Evolutionary conservation across 2,329 filamentous ascomycete genomes (phyloP), one percentile per base, ranked within the genome.

Genomic region (Plenodomus lindquistii): DNA sequence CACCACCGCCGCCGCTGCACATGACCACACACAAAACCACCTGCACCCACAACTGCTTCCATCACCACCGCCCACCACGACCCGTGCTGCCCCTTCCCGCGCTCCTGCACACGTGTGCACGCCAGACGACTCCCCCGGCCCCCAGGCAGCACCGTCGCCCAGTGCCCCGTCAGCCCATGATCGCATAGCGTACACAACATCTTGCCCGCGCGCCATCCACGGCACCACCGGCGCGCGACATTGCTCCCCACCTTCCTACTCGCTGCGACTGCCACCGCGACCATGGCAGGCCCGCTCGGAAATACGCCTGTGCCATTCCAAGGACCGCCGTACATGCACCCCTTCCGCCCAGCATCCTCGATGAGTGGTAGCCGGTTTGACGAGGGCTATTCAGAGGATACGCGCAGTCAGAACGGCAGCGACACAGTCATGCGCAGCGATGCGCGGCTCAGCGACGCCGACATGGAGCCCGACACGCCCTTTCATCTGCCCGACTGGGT

Each of bases 361-460:
- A 72, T 72, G 65, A 69, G 63, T 48, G 55, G 65, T 41, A 73
- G 63, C 56, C 59, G 65, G 41, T 81, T 91, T 49, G 90, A 95
- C 75, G 91, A 95, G 75, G 91, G 91, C 63, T 95, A 94, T 71
- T 92, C 89, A 5, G 89, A 94, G 69, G 89, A 92, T 40, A 82
- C 80, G 2, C 73, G 77, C 52, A 84, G 76, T 55, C 74, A 76
- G 55, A 70, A 65, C 48, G 76, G 70, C 29, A 72, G 70, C 56
- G 76, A 78, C 41, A 64, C 67, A 59, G 59, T 70, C 36, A 69
- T 72, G 68, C 60, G 70, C 45, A 61, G 63, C 19, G 73, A 74
- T 50, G 57, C 59, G 35, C 57, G 57, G 27, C 57, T 69, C 22
- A 69, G 69, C 18, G 63, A 70, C 36, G 57, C 67, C 39, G 71